A percentile compares a stretch with the other conserved stretches of the same genome.
Evolutionary conservation across 768 basidiomycete species (phyloP).

Genomic region (Macrolepiota albuminosa): DNA sequence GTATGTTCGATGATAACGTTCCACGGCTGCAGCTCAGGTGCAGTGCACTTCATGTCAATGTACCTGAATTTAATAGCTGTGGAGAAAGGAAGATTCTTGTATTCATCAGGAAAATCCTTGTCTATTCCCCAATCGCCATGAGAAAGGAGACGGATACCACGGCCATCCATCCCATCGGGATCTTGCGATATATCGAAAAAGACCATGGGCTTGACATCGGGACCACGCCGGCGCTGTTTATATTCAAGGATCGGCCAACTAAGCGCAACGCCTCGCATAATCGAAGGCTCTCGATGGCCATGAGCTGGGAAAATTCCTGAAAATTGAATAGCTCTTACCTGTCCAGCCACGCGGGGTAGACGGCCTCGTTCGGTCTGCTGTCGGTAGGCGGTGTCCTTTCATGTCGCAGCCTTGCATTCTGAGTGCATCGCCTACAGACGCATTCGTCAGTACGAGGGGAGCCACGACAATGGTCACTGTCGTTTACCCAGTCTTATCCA

Average conservation of each 20-base stretch:
- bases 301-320: not conserved
- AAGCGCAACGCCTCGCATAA: constrained; percentile 7
- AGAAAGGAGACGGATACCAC: constrained; percentile 5
- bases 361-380: not conserved
- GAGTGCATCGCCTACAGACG: not conserved
- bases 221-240: not conserved
- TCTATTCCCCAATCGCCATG: not conserved
- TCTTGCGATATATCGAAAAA: constrained; percentile 9
- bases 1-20: constrained; percentile 38
- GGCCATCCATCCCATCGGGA: not conserved
- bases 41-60: constrained; percentile 44
- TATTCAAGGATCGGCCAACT: constrained; percentile 15
- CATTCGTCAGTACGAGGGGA: not conserved
- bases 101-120: constrained; percentile 27
- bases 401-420: not conserved
- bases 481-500: not conserved
- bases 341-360: not conserved
- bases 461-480: too few relatives aligned
- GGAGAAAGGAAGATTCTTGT: constrained; percentile 30
- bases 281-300: constrained; percentile 8
- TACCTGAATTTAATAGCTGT: not conserved
- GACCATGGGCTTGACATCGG: constrained; percentile 5
- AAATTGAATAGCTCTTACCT: not conserved
- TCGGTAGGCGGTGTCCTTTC: not conserved
- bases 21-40: constrained; percentile 32